A percentile compares a stretch with the other conserved stretches of the same genome.
These are phyloP conservation scores for Tetrahymena thermophila DNA, from an alignment of 73 alveolate genomes.

Conservation along the genomic window DNA sequence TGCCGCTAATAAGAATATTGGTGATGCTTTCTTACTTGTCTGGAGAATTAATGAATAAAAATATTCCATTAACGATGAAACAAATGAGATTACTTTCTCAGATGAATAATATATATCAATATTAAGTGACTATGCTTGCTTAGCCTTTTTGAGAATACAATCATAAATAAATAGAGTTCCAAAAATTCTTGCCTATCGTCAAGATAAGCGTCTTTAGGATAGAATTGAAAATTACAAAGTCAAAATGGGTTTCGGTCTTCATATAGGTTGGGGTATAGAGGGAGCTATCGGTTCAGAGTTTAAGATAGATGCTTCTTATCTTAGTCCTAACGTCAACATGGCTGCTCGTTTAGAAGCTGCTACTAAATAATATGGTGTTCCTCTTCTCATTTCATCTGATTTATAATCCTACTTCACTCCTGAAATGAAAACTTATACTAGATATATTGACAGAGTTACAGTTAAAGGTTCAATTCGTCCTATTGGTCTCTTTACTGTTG, in stretches of 20 bases:
- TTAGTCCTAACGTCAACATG: conserved; percentile 88
- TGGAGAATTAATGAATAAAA: conserved; percentile 90
- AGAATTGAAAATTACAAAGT: conserved; percentile 78
- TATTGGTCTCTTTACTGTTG: conserved; percentile 61
- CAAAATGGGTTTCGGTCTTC: conserved; percentile 95
- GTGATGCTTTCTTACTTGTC: conserved; percentile 97
- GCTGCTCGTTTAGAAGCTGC: conserved; percentile 86
- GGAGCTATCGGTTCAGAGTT: conserved; percentile 93
- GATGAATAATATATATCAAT: conserved; percentile 61
- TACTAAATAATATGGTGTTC: conserved; percentile 78
- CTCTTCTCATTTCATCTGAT: conserved; percentile 67
- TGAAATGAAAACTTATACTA: conserved; percentile 27
- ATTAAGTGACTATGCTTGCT: conserved; percentile 89
- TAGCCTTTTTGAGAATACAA: conserved; percentile 82
- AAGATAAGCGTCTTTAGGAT: conserved; percentile 53
- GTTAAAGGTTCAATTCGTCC: conserved; percentile 71
- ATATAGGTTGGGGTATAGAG: conserved; percentile 97
- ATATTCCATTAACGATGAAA: conserved; percentile 39
- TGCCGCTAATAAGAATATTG: conserved; percentile 97
- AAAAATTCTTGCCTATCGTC: conserved; percentile 70
- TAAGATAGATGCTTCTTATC: conserved; percentile 84
- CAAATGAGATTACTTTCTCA: conserved; percentile 33
- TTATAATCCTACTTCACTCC: conserved; percentile 50
- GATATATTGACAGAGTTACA: conserved; percentile 76
- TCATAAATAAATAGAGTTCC: conserved; percentile 86